Conservation (phyloP, 441 rosid genomes). For the Gossypium lobatum region DNA sequence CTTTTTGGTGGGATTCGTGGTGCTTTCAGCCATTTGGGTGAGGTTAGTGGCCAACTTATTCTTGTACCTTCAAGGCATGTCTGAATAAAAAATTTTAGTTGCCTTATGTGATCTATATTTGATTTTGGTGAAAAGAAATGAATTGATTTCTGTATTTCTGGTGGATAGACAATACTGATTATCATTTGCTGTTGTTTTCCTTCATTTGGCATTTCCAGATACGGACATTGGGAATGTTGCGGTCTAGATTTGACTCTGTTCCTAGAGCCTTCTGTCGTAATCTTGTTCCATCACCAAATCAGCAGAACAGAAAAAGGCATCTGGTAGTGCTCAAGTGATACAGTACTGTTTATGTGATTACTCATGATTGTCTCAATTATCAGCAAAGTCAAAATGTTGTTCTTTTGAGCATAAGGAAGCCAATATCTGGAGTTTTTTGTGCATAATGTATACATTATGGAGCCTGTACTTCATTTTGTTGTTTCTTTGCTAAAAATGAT, state of each 20-base stretch:
- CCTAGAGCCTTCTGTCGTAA: constrained; percentile 56
- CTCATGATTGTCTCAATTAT: constrained; percentile 4
- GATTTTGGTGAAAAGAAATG: constrained; percentile 1
- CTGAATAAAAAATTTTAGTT: background rate
- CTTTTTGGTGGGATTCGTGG: constrained; percentile 95
- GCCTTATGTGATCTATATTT: background rate
- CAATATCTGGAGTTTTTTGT: constrained; percentile 1
- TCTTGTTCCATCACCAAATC: constrained; percentile 55
- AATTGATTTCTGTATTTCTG: background rate
- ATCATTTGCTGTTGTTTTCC: background rate
- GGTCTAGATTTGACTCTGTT: constrained; percentile 74
- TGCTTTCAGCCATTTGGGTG: constrained; percentile 95
- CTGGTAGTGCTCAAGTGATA: constrained; percentile 27
- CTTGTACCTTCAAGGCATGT: background rate
- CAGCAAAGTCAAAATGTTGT: background rate
- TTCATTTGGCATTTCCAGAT: constrained; percentile 42
- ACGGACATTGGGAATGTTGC: constrained; percentile 90
- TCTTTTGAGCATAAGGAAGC: background rate
- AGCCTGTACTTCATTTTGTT: background rate
- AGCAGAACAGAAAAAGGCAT: constrained; percentile 24
- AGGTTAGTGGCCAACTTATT: constrained; percentile 45
- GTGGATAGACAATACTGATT: background rate
- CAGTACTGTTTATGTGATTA: background rate
- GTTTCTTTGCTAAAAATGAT: constrained; percentile 16
- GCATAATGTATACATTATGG: background rate